phyloP scores from a whole-genome alignment of 495 filamentous ascomycete species.

The Penicillium antarcticum region DNA sequence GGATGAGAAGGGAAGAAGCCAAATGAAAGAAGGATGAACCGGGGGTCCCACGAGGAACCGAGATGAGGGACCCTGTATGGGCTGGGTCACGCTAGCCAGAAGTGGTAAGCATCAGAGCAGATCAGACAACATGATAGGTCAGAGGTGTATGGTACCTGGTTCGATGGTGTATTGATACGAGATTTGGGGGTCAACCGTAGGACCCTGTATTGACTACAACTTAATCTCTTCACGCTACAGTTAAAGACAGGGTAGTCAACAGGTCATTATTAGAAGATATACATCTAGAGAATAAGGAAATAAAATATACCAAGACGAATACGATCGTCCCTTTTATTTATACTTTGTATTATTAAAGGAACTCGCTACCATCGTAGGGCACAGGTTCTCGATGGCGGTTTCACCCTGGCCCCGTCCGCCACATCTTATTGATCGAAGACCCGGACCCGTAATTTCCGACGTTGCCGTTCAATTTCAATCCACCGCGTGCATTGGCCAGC shows the following conservation, averaged over 20 bases:
- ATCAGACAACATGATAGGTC: not conserved
- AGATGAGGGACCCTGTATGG: conserved; percentile 7
- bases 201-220: too few relatives aligned
- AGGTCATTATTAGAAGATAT: too few relatives aligned
- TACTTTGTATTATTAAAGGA: not conserved
- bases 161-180: too few relatives aligned
- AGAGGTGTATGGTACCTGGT: too few relatives aligned
- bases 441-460: conserved; percentile 5
- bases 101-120: not conserved
- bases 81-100: not conserved
- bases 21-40: conserved; percentile 1
- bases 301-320: too few relatives aligned
- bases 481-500: not conserved
- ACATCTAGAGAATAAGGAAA: too few relatives aligned
- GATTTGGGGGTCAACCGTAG: too few relatives aligned
- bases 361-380: not conserved
- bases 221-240: too few relatives aligned
- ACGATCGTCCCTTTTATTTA: too few relatives aligned
- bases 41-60: conserved; percentile 5
- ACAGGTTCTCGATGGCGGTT: conserved; percentile 4
- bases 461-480: conserved; percentile 5
- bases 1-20: not conserved
- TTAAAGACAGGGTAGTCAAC: too few relatives aligned
- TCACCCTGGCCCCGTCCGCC: conserved; percentile 5
- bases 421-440: conserved; percentile 4